Conservation (phyloP, 345 rosid genomes). For the Eucalyptus melliodora region DNA sequence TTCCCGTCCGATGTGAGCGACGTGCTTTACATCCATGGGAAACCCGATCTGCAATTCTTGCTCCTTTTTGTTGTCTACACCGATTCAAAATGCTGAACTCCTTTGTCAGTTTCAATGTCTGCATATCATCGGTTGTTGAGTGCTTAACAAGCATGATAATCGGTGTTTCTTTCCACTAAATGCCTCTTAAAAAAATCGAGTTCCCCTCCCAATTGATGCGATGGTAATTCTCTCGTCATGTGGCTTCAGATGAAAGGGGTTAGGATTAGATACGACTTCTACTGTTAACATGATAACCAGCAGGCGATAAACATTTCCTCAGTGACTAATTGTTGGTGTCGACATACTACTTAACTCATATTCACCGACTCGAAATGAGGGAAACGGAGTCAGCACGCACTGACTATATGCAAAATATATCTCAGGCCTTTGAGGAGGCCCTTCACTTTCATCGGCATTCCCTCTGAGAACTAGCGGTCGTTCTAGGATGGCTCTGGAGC, state of each 20-base stretch:
- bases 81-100: background rate
- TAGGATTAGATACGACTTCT: background rate
- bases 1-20: slow-evolving; percentile 67
- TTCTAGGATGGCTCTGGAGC: background rate
- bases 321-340: background rate
- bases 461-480: background rate
- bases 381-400: slow-evolving; percentile 1
- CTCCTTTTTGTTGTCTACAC: slow-evolving; percentile 45
- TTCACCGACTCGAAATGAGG: background rate
- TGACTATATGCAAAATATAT: slow-evolving; percentile 36
- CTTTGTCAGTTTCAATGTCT: background rate
- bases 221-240: background rate
- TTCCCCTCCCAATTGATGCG: background rate
- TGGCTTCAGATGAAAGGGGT: background rate
- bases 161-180: background rate
- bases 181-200: background rate
- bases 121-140: background rate
- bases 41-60: slow-evolving; percentile 49
- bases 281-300: background rate
- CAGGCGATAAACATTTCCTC: background rate
- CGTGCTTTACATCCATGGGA: slow-evolving; percentile 82
- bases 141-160: background rate
- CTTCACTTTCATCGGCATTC: slow-evolving; percentile 15
- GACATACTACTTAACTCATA: background rate
- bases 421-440: slow-evolving; percentile 48